These are phyloP conservation scores for Phytophthora sp. DNA, from an alignment of 352 stramenopile species.

Conservation along the genomic window DNA sequence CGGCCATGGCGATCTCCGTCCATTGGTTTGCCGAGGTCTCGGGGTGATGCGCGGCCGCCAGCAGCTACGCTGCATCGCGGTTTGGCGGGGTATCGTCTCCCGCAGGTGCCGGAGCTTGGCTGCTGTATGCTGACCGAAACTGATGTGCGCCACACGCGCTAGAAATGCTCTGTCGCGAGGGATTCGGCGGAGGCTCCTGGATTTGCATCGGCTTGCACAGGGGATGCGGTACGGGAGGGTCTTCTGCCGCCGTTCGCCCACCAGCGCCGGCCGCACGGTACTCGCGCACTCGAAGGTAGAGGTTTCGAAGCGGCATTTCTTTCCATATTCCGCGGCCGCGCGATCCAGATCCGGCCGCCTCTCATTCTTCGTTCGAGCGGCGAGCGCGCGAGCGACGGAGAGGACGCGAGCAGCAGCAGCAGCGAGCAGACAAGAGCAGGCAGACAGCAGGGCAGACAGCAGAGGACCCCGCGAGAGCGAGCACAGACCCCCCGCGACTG, in stretches of 20 bases:
- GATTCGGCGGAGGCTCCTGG: not conserved
- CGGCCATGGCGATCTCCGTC: too few species aligned
- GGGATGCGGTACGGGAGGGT: too few species aligned
- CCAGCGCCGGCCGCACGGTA: too few species aligned
- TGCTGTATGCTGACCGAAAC: not conserved
- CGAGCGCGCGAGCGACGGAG: constrained; percentile 16
- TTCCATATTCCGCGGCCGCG: not conserved
- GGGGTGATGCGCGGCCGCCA: not conserved
- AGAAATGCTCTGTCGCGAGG: not conserved
- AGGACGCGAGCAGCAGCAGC: constrained; percentile 16
- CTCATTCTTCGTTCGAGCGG: constrained; percentile 27
- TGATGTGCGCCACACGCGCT: not conserved
- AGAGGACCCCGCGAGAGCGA: not conserved
- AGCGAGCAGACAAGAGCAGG: constrained; percentile 1
- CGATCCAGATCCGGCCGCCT: not conserved
- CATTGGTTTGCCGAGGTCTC: too few species aligned
- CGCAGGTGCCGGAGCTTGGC: not conserved
- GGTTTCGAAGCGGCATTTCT: not conserved
- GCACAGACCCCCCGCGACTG: not conserved
- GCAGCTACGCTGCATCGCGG: not conserved
- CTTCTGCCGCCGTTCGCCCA: too few species aligned
- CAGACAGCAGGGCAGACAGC: not conserved
- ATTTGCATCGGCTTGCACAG: not conserved
- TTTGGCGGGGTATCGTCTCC: not conserved
- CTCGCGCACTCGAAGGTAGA: not conserved